These are phyloP conservation scores for Metrosideros polymorpha DNA, from an alignment of 441 rosid genomes.

Conservation along the genomic window DNA sequence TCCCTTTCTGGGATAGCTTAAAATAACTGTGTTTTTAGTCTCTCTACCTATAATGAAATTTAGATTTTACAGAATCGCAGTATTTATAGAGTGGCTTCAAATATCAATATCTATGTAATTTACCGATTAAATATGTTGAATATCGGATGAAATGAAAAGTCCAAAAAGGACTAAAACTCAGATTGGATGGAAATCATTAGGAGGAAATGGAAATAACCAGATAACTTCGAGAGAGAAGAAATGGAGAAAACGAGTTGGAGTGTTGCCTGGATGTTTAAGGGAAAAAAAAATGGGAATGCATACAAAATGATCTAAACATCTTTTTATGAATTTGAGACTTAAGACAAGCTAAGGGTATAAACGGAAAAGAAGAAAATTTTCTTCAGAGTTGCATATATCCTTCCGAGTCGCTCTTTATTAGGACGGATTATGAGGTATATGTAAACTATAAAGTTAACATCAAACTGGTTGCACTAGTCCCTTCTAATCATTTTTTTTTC, in stretches of 20 bases:
- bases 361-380: too few species aligned
- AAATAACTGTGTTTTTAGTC: neutral
- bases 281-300: neutral
- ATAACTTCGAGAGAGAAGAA: neutral
- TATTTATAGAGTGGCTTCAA: too few species aligned
- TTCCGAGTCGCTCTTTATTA: neutral
- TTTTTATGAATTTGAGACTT: too few species aligned
- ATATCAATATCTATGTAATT: neutral
- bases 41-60: too few species aligned
- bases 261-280: neutral
- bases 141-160: neutral
- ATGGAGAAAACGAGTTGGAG: neutral
- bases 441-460: neutral
- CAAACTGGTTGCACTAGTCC: neutral
- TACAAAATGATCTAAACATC: neutral
- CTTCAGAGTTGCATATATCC: neutral
- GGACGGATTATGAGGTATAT: neutral
- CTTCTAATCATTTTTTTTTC: neutral
- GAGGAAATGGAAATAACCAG: neutral
- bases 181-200: neutral
- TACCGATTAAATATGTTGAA: neutral
- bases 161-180: neutral
- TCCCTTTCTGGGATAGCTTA: neutral
- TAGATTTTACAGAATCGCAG: rapidly evolving
- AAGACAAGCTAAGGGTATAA: too few species aligned